Base-by-base conservation (phyloP, 768 basidiomycete genomes). In the Vararia minispora region DNA sequence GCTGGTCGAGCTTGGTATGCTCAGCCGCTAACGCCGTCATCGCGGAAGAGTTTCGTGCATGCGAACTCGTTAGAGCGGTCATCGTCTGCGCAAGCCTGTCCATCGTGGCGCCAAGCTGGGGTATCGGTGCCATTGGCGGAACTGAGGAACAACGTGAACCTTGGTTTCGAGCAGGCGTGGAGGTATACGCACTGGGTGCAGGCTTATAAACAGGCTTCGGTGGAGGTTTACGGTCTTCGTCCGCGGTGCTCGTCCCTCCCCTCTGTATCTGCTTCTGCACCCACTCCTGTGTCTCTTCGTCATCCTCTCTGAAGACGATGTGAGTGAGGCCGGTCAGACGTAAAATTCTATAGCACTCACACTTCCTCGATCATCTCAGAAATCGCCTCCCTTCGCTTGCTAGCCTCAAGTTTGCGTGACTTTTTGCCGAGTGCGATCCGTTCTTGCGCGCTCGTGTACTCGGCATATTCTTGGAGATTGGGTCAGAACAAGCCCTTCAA, bases 221-320 rank as follows among this genome's bases (percentile, higher is more conserved):
- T 6, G 58, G 45, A 17, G 58, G 53, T 29, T 60, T 51, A 45
- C 54, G 18, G 45, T 49, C 22, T 7, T 66, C 63, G 20, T 66
- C 55, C n/a, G 61, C 54, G 18, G n/a, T n/a, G n/a, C 57, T 56
- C 44, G 74, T 70, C 3, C 79, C 85, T 7, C 81, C 83, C 40
- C 88, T 69, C 18, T 83, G 76, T 20, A 88, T 61, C 49, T 91
- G 88, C 40, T 82, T 83, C 43, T 73, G 71, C 51, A 89, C 86
- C 88, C 88, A 91, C 58, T 89, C 82, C 8, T 69, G 64, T 0
- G 80, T 74, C 53, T 90, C 87, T 54, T 91, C 87, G 42, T 89
- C 88, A 39, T 79, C 74, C 36, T 88, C 87, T 36, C 4, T 82
- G 85, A 38, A 17, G 23, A 22, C 17, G 6, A 16, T 6, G 28